Base-by-base conservation (phyloP, 345 rosid species). In the Linum lewisii region DNA sequence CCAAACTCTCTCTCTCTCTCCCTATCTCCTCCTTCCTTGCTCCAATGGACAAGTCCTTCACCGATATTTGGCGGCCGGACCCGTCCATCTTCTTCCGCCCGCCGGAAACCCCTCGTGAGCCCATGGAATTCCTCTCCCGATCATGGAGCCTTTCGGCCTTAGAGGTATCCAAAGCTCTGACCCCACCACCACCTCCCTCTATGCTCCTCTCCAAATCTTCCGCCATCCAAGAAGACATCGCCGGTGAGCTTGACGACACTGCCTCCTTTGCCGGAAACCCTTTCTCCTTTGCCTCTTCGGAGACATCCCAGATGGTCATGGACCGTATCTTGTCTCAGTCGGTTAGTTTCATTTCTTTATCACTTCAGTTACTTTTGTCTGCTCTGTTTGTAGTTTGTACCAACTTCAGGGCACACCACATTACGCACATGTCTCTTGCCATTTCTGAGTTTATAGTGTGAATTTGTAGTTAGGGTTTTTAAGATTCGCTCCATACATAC, bases 271-370 rank as follows among this genome's bases (percentile, higher is more conserved):
- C 93, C 24, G 96, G 97, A 1, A 94, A 89, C 77, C 92, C 95
- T 2, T 89, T 86, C 78, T 86, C 96, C 5, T 94, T 94, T 23
- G 99, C 96, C 10, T 87, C 89, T 32, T 87, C 89, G 0, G 99
- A 94, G 69, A 94, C 99, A 37, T 94, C 96, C 23, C 99, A 81
- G 78, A 87, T 94, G 97, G 86, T 94, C 63, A 78, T 94, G 88
- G 99, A 94, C 18, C 83, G 99, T 37, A 94, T 94, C 79, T 75
- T 94, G 90, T 89, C 96, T 42, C 99, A 94, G 75, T 87, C 99
- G 83, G 99, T 94, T 68, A 85, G 96, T 72, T n/a, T n/a, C 29
- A 29, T 10, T 34, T 19, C 11, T 7, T 32, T 18, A 1, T 15
- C 11, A 9, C 18, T 57, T 15, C 4, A 1, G n/a, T 15, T 4